Evolutionary conservation across 192 early-diverging fungal genomes (phyloP), one percentile per base, ranked within the genome.

Genomic region (Anaeromyces robustus): DNA sequence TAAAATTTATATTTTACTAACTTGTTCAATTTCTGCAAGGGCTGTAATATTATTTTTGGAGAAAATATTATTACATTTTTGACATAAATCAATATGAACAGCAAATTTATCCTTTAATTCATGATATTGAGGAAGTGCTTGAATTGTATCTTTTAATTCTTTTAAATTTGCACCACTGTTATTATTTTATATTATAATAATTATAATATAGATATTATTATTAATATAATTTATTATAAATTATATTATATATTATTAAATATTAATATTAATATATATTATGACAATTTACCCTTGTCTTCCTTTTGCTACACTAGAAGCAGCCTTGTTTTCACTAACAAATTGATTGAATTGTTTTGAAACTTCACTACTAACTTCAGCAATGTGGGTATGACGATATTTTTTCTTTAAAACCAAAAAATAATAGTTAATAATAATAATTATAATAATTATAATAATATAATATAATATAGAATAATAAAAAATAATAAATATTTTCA

Each of bases 111-210:
- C 77, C 82, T 95, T 95, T 85, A 94, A 86, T 43, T 94, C 94
- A 83, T 95, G 94, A 83, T 92, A 96, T 84, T 96, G 93, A 22
- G 94, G 95, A 4, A 96, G 81, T 17, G 94, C 92, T 22, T 90
- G 90, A 59, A 96, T 86, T 31, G 94, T 93, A 77, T 94, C 94
- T 80, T 95, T 95, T 92, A 96, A 93, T 30, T 93, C 89, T 79
- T 95, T 94, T 16, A 96, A 83, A 68, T 85, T 90, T 2, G 89
- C 91, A 18, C 52, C 52, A 68, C 52, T 68, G 52, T 39, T 34
- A 52, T 52, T 4, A 52, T 52, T 39, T 39, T 12, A 39, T 14
- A 14, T 1, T 1, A 39, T 39, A 34, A 7, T 34, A 7, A 34
- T 80, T 4, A 41, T 29, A 11, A 30, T 80, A 7, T 78, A 30